Evolutionary conservation across 352 stramenopile genomes (phyloP), one percentile per base, ranked within the genome.

Genomic region (Halophytophthora polymorphica): DNA sequence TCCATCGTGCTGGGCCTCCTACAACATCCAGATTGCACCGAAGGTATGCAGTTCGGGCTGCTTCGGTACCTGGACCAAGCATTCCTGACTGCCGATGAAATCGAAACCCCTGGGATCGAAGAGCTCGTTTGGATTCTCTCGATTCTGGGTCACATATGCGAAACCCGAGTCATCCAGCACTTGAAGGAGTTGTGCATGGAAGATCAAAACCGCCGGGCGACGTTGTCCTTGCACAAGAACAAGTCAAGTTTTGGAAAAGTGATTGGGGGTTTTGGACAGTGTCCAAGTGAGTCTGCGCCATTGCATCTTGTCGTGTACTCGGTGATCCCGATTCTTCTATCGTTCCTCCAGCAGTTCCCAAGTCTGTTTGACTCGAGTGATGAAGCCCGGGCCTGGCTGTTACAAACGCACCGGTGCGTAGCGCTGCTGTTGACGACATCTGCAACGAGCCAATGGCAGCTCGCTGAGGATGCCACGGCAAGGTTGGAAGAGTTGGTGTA

Each of bases 51-150:
- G 34, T 49, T 75, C 18, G 71, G 73, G 12, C 43, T 83, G 7
- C 49, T 88, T n/a, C 66, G 77, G 2, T 88, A 83, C 45, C 41
- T 88, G 43, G 66, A 80, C 28, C 60, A 88, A 52, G 69, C 81
- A 6, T 88, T 69, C 46, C 50, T 88, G n/a, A 64, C 71, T 10
- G 73, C 73, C 0, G 77, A 88, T 22, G 73, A 86, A 17, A 69
- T 71, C 5, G 73, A 84, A 51, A 54, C 57, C 13, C 70, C 68
- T 12, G 64, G 61, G 12, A 56, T 75, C 1, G 70, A 83, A 8
- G 42, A 75, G n/a, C 47, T 86, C 13, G 7, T 64, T 1, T 53
- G 53, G n/a, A 58, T 81, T 23, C 56, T 88, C 37, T 46, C 46
- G 10, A 37, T 48, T 21, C 22, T 86, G 29, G 56, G 42, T 17